Conservation (phyloP, 345 rosid genomes). For the Leavenworthia alabamica region DNA sequence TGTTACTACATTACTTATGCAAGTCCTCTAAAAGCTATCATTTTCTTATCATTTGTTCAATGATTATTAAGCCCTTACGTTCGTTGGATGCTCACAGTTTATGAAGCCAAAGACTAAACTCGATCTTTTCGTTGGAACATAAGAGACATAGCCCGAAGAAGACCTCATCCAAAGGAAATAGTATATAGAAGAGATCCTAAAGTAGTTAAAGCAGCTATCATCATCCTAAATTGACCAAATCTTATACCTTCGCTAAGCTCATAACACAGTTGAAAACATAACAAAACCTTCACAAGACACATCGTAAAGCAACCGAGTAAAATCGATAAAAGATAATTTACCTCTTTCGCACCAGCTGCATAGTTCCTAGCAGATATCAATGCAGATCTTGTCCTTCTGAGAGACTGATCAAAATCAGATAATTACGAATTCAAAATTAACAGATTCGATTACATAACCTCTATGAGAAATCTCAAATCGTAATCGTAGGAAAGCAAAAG, state of each 20-base stretch:
- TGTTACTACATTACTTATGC: background rate
- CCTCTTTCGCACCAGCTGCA: slow-evolving; percentile 70
- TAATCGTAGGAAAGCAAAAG: background rate
- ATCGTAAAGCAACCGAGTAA: background rate
- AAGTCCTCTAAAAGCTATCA: too few species aligned
- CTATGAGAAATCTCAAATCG: slow-evolving; percentile 6
- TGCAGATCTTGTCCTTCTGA: slow-evolving; percentile 48
- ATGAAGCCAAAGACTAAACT: background rate
- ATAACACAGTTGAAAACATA: background rate
- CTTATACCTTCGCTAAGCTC: background rate
- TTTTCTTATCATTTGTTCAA: background rate
- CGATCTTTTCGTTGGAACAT: background rate
- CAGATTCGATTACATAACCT: background rate
- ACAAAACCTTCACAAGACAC: background rate
- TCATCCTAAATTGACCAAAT: too few species aligned
- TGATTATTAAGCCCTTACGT: background rate
- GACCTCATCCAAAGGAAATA: background rate
- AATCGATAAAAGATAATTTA: slow-evolving; percentile 3
- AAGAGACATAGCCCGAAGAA: background rate
- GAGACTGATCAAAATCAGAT: slow-evolving; percentile 23
- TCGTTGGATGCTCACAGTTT: background rate
- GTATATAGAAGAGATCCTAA: background rate
- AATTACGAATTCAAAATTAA: slow-evolving; percentile 7
- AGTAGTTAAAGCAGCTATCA: too few species aligned
- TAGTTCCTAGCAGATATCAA: slow-evolving; percentile 43